A percentile compares a stretch with the other conserved stretches of the same genome.
These are phyloP conservation scores for Apiospora koreana DNA, from an alignment of 2,329 filamentous ascomycete species.

Conservation along the genomic window DNA sequence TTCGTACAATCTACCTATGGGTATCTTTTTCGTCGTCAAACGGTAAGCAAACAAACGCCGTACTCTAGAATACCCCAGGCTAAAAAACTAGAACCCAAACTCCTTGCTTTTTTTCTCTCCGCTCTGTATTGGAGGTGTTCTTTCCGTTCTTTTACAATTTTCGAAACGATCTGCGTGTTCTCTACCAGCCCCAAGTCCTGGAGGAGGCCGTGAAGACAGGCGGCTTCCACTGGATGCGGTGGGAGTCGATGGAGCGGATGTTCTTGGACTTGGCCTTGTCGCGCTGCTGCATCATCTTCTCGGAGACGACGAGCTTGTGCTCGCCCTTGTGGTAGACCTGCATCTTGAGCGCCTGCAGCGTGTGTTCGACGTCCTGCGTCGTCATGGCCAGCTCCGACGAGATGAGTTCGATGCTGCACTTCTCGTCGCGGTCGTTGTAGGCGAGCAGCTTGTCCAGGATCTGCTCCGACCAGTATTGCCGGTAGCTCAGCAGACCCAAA, in stretches of 20 bases:
- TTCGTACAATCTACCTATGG: not conserved
- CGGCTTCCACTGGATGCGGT: constrained; percentile 89
- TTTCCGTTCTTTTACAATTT: not conserved
- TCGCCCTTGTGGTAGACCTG: constrained; percentile 94
- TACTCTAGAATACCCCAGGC: not conserved
- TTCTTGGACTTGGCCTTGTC: constrained; percentile 81
- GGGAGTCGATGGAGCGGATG: constrained; percentile 74
- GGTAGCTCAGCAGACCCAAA: constrained; percentile 87
- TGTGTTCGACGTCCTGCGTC: constrained; percentile 95
- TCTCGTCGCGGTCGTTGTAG: constrained; percentile 65
- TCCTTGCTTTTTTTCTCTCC: not conserved
- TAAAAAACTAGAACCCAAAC: not conserved
- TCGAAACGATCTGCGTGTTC: not conserved
- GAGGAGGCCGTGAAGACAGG: constrained; percentile 89
- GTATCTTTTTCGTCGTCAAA: not conserved
- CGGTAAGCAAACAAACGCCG: not conserved
- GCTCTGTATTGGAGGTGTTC: not conserved
- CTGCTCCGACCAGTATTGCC: constrained; percentile 97
- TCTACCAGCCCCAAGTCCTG: constrained; percentile 92
- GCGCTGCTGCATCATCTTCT: constrained; percentile 75
- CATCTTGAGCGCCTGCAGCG: constrained; percentile 91
- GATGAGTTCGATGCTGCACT: constrained; percentile 83
- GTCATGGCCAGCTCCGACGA: constrained; percentile 86
- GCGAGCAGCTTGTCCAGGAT: constrained; percentile 85
- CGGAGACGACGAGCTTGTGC: constrained; percentile 91